Percentiles rank a stretch among this genome's conserved stretches.
Evolutionary conservation across 1,139 yeast genomes (phyloP).

Genomic region (Meyerozyma guilliermondii): DNA sequence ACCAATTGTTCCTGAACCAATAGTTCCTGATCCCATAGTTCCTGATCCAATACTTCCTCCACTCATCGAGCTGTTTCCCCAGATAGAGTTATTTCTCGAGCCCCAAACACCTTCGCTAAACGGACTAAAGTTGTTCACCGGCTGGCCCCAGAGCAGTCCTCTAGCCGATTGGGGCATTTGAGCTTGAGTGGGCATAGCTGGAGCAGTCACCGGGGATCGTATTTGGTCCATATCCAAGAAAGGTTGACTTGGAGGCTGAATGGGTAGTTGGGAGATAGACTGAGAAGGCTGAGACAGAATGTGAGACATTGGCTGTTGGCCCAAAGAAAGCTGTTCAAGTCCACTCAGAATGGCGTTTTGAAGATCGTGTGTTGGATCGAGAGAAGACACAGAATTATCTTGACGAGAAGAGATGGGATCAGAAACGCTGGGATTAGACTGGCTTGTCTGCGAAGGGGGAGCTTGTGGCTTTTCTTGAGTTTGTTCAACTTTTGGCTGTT

Average conservation of each 20-base stretch:
- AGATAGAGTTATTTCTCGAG: conserved; percentile 28
- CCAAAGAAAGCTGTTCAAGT: conserved; percentile 5
- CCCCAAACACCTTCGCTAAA: background rate
- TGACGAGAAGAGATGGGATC: too few species aligned
- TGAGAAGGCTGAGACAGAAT: background rate
- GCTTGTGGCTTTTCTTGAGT: too few species aligned
- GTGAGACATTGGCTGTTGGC: background rate
- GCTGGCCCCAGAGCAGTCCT: background rate
- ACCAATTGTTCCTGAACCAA: background rate
- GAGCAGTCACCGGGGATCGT: background rate
- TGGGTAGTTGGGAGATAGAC: background rate
- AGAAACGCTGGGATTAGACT: too few species aligned
- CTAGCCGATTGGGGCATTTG: background rate
- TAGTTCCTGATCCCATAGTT: too few species aligned
- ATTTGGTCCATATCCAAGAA: background rate
- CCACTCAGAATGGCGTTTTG: background rate
- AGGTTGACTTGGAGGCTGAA: background rate
- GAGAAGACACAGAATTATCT: background rate
- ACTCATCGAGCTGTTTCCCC: conserved; percentile 16
- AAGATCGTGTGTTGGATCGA: background rate
- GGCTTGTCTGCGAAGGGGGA: too few species aligned
- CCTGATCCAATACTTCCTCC: too few species aligned
- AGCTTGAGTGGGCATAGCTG: background rate
- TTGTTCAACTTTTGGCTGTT: background rate
- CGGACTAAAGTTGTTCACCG: background rate